These are phyloP conservation scores for Lachancea quebecensis DNA, from an alignment of 805 yeast species.

Conservation along the genomic window DNA sequence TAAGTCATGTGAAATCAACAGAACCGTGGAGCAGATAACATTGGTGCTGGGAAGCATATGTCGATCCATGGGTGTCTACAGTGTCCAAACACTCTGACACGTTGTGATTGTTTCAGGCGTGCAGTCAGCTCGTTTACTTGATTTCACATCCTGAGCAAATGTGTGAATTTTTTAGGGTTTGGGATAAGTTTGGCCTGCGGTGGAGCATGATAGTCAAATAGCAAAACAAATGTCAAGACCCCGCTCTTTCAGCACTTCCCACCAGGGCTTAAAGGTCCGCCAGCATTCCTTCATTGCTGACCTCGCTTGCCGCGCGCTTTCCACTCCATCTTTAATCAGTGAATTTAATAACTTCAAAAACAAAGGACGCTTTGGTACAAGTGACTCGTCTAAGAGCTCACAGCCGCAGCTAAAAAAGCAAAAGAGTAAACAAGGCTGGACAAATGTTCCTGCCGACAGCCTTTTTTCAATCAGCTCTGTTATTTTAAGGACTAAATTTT, in stretches of 20 bases:
- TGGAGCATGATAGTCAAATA: neutral
- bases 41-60: too few relatives aligned
- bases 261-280: slow-evolving; percentile 18
- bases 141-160: too few relatives aligned
- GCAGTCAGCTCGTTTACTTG: too few relatives aligned
- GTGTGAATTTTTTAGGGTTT: too few relatives aligned
- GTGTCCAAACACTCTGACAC: too few relatives aligned
- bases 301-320: slow-evolving; percentile 18
- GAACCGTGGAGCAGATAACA: too few relatives aligned
- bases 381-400: slow-evolving; percentile 13
- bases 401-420: slow-evolving; percentile 22
- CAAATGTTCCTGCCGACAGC: slow-evolving; percentile 10
- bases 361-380: slow-evolving; percentile 9
- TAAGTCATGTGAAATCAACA: too few relatives aligned
- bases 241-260: slow-evolving; percentile 17
- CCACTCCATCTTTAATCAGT: slow-evolving; percentile 13
- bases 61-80: too few relatives aligned
- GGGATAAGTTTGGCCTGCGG: too few relatives aligned
- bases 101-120: too few relatives aligned
- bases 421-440: slow-evolving; percentile 14
- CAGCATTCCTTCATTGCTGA: slow-evolving; percentile 20
- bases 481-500: slow-evolving; percentile 24
- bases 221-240: slow-evolving; percentile 1
- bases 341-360: slow-evolving; percentile 11
- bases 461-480: slow-evolving; percentile 10